Evolutionary conservation across 2,329 filamentous ascomycete species (phyloP).

Genomic region (Penicillium concentricum): DNA sequence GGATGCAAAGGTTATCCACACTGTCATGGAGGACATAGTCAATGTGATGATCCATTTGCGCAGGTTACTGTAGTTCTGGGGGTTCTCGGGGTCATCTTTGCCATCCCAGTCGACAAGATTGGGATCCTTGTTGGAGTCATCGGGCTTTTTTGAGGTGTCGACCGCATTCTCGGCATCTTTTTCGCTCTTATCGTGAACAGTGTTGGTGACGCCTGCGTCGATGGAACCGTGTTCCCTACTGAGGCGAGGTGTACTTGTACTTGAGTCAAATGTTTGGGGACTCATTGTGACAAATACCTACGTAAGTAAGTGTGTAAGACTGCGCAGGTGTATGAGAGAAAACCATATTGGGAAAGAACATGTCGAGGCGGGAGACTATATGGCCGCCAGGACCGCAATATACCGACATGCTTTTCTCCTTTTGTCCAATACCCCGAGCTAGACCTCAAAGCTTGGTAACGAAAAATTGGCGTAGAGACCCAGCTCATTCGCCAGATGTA

Average conservation of each 20-base stretch:
- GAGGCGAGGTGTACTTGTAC: conserved; percentile 16
- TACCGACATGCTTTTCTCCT: background rate
- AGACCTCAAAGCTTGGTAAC: background rate
- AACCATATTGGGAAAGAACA: background rate
- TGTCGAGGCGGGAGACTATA: background rate
- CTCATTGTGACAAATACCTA: background rate
- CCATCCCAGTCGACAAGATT: conserved; percentile 34
- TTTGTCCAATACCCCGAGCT: background rate
- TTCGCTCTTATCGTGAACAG: conserved; percentile 1
- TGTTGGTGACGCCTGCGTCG: background rate
- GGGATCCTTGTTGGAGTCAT: conserved; percentile 22
- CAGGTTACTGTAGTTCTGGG: conserved; percentile 24
- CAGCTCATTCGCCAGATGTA: background rate
- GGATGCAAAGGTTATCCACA: conserved; percentile 50
- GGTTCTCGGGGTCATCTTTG: conserved; percentile 30
- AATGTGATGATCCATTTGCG: conserved; percentile 47
- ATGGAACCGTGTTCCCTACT: conserved; percentile 16
- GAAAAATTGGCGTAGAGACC: background rate
- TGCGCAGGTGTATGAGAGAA: background rate
- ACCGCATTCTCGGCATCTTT: conserved; percentile 2
- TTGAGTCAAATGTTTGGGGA: conserved; percentile 15
- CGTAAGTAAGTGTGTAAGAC: background rate
- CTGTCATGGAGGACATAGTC: conserved; percentile 43
- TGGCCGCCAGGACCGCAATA: background rate
- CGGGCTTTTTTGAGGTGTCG: background rate